Conservation (phyloP, 148 eudicot genomes). For the Selenicereus undatus region DNA sequence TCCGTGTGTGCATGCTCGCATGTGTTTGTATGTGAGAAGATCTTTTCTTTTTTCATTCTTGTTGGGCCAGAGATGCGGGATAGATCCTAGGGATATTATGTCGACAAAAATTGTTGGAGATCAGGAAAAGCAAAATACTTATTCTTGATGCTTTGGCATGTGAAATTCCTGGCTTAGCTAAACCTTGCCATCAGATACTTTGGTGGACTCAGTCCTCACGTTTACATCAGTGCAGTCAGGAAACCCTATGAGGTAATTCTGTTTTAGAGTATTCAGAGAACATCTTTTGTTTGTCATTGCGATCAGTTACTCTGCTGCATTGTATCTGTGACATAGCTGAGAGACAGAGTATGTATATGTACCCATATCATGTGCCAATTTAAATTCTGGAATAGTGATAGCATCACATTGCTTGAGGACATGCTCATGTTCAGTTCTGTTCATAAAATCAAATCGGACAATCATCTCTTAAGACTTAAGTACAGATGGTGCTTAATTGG, state of each 20-base stretch:
- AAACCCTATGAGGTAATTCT: background rate
- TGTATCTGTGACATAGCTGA: background rate
- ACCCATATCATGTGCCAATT: too few species aligned
- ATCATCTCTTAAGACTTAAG: background rate
- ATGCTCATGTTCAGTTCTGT: background rate
- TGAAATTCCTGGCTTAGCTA: background rate
- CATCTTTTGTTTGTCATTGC: background rate
- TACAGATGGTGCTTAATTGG: background rate
- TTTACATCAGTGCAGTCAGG: background rate
- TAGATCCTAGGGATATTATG: background rate
- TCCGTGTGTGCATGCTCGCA: background rate
- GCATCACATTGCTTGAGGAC: background rate
- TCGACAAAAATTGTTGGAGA: background rate
- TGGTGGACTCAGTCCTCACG: background rate
- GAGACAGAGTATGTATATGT: background rate
- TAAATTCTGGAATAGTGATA: background rate
- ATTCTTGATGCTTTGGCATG: background rate
- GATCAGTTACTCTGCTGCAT: background rate
- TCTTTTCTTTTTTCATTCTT: background rate
- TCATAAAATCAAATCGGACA: background rate
- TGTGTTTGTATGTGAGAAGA: background rate
- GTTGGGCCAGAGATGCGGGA: background rate
- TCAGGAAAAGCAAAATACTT: background rate
- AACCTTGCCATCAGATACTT: background rate
- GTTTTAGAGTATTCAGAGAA: background rate